Evolutionary conservation across 2,329 filamentous ascomycete species (phyloP), one percentile per base, ranked within the genome.

Genomic region (Arthrobotrys pseudoclavata): DNA sequence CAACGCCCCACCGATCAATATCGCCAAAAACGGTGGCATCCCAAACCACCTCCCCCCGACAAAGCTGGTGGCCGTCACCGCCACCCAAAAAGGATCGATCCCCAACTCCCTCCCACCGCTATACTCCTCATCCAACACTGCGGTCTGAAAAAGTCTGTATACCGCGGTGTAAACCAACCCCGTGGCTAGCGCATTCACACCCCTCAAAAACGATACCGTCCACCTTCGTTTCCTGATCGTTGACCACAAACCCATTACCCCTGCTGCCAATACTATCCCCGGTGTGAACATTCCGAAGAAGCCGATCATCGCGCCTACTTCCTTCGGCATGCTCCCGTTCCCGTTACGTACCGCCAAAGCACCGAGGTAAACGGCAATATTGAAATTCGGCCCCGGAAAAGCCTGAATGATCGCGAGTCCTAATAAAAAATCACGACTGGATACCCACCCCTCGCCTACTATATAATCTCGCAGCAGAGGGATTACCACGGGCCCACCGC

Each of bases 361-460:
- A 0, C 88, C 88, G 0, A 90, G 83, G 69, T 86, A 90, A 0
- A 89, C 88, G 0, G 87, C 87, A 72, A 89, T 89, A 81, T 88
- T 88, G 83, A 88, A 87, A 76, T 88, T 88, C 0, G 88, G 89
- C 0, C 88, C 88, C 0, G 91, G 91, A 67, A 93, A 91, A 0
- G 89, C 87, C 82, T 93, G 91, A 18, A 89, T 90, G 63, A 93
- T 86, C 3, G 91, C 91, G 0, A 93, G 86, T 0, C 91, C 91
- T 52, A 93, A 88, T 0, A 93, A 84, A 81, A 93, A 93, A 81
- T 93, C 90, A 2, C 91, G 87, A 0, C 89, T 85, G 0, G 86
- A 88, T 0, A 93, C 90, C 91, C 90, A 93, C 3, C 89, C 89
- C 45, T 90, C 89, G 0, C 86, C 85, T 0, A 92, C 91, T 34